These are phyloP conservation scores for Elaeagnus macrophylla DNA, from an alignment of 306 rosid genomes.

Conservation along the genomic window DNA sequence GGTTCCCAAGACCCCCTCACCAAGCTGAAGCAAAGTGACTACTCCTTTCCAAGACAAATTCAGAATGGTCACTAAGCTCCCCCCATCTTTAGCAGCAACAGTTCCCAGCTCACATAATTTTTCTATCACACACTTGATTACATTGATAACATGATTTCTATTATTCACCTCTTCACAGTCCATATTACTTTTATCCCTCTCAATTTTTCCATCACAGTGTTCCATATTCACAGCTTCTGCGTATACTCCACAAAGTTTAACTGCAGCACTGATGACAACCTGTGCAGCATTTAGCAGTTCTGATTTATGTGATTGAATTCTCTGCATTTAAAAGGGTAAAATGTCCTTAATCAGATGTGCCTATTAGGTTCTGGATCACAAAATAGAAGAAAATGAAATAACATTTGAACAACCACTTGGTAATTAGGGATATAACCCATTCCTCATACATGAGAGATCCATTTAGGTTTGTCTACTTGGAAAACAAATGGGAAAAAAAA, in stretches of 20 bases:
- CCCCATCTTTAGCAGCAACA: slow-evolving; percentile 79
- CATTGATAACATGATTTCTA: slow-evolving; percentile 41
- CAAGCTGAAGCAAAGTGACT: slow-evolving; percentile 76
- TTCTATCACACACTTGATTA: slow-evolving; percentile 48
- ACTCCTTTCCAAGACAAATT: slow-evolving; percentile 91
- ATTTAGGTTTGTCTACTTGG: too few relatives aligned
- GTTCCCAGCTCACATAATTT: slow-evolving; percentile 60
- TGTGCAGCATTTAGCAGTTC: slow-evolving; percentile 46
- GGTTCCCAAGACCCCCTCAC: slow-evolving; percentile 34
- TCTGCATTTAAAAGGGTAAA: slow-evolving; percentile 37
- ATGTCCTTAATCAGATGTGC: slow-evolving; percentile 7
- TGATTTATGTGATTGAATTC: slow-evolving; percentile 43
- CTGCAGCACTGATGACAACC: slow-evolving; percentile 42
- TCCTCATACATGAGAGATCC: too few relatives aligned
- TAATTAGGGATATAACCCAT: too few relatives aligned
- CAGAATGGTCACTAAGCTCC: slow-evolving; percentile 66
- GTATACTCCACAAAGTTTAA: slow-evolving; percentile 53
- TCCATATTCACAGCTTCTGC: slow-evolving; percentile 41
- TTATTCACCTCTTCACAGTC: slow-evolving; percentile 26
- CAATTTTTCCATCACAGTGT: slow-evolving; percentile 28
- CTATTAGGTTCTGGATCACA: neutral
- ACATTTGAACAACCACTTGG: too few relatives aligned
- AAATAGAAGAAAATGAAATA: too few relatives aligned
- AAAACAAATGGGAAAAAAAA: too few relatives aligned
- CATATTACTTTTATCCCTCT: slow-evolving; percentile 16